phyloP scores from a whole-genome alignment of 139 green algal species.

The Coelastrella sp. region DNA sequence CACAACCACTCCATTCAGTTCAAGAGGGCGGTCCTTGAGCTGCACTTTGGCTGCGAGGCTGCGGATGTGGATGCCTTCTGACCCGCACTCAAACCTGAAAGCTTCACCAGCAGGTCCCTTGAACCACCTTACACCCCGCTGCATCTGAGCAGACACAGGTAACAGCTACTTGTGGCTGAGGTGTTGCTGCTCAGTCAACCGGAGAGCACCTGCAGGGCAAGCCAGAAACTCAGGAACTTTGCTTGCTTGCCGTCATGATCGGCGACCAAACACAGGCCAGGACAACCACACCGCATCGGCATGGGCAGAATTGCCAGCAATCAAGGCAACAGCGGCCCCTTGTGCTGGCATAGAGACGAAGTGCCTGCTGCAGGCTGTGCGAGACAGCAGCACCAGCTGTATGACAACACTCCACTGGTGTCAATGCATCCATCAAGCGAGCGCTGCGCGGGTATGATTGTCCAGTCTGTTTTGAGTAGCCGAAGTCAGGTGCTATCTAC shows the following conservation, averaged over 20 bases:
- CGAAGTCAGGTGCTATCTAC: too few relatives aligned
- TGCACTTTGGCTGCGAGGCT: background rate
- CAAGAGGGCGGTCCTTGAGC: background rate
- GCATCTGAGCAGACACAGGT: background rate
- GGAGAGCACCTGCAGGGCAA: background rate
- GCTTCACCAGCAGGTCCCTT: background rate
- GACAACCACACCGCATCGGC: background rate
- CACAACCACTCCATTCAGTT: slow-evolving; percentile 15
- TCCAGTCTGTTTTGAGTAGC: too few relatives aligned
- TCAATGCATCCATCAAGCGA: too few relatives aligned
- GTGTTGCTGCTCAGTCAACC: background rate
- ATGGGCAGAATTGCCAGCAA: background rate
- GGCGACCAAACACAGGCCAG: background rate
- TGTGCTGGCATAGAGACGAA: background rate
- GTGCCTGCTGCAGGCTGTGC: too few relatives aligned
- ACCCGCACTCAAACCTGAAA: background rate
- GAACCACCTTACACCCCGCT: background rate
- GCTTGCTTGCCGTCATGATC: background rate
- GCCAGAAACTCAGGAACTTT: background rate
- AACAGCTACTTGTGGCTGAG: background rate
- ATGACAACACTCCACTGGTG: too few relatives aligned
- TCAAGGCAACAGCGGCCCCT: background rate
- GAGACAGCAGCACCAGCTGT: too few relatives aligned
- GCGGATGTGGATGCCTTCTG: slow-evolving; percentile 12
- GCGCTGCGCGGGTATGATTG: too few relatives aligned